phyloP scores from a whole-genome alignment of 139 green algal species.

The Nannochloris sp. region DNA sequence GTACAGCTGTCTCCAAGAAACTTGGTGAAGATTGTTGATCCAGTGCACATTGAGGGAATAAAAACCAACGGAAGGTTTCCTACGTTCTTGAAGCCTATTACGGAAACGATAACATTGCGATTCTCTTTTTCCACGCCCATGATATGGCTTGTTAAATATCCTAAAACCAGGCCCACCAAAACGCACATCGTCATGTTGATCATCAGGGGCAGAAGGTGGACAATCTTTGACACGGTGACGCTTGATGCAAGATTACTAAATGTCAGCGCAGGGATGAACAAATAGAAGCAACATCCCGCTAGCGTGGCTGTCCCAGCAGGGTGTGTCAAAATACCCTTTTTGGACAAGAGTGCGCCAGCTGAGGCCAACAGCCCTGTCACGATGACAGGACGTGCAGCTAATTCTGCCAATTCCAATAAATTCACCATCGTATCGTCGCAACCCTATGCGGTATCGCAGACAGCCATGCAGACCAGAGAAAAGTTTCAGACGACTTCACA shows the following conservation, averaged over 20 bases:
- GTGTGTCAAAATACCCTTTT: constrained; percentile 1
- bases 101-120: neutral
- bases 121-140: constrained; percentile 5
- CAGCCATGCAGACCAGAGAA: no score
- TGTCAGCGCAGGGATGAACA: constrained; percentile 18
- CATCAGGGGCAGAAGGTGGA: constrained; percentile 23
- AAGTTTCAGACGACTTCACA: no score
- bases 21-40: constrained; percentile 8
- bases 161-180: constrained; percentile 12
- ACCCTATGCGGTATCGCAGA: no score
- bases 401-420: constrained; percentile 7
- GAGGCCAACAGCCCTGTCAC: constrained; percentile 6
- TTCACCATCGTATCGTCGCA: neutral
- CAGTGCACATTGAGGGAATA: constrained; percentile 18
- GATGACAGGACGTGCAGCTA: constrained; percentile 15
- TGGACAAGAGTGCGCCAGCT: constrained; percentile 8
- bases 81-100: constrained; percentile 20
- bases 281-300: constrained; percentile 10
- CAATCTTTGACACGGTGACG: constrained; percentile 11
- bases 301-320: neutral
- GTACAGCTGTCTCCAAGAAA: constrained; percentile 18
- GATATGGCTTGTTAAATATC: neutral
- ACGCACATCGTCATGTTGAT: constrained; percentile 17
- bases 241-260: constrained; percentile 16
- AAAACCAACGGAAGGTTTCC: constrained; percentile 28